Evolutionary conservation across 306 rosid genomes (phyloP).

Genomic region (Comarum palustre): DNA sequence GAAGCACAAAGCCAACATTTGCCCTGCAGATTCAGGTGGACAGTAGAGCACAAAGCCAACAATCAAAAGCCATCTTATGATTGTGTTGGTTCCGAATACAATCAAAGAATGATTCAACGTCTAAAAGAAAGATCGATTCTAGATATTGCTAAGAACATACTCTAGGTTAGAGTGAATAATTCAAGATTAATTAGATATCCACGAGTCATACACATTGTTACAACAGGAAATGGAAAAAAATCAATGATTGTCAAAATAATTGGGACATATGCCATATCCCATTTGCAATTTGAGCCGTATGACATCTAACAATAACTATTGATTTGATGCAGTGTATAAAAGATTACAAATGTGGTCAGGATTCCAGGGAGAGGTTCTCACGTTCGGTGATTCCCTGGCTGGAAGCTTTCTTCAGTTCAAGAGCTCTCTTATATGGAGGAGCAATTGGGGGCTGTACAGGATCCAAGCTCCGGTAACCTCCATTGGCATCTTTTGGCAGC

Average conservation of each 20-base stretch:
- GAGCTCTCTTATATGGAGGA: slow-evolving; percentile 71
- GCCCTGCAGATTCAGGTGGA: not conserved
- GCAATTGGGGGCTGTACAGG: slow-evolving; percentile 89
- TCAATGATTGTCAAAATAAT: not conserved
- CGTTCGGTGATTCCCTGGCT: slow-evolving; percentile 53
- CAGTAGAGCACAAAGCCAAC: not conserved
- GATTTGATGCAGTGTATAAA: slow-evolving; percentile 13
- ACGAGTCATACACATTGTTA: slow-evolving; percentile 4
- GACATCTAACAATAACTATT: slow-evolving; percentile 20
- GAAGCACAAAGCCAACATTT: slow-evolving; percentile 1
- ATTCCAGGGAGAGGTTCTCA: slow-evolving; percentile 64
- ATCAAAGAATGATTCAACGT: not conserved
- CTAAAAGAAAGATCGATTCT: not conserved
- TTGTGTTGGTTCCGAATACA: slow-evolving; percentile 4
- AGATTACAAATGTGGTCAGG: slow-evolving; percentile 38
- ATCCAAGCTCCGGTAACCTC: slow-evolving; percentile 77
- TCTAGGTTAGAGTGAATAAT: not conserved
- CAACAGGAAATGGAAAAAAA: not conserved
- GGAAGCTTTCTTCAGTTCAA: slow-evolving; percentile 56
- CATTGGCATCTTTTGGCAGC: slow-evolving; percentile 72
- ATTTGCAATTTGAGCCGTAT: not conserved
- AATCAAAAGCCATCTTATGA: not conserved
- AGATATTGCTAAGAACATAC: not conserved
- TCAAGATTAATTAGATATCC: not conserved
- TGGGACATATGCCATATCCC: not conserved